Conservation (phyloP, 176 grass and related monocot genomes). For the Carex cristatella region DNA sequence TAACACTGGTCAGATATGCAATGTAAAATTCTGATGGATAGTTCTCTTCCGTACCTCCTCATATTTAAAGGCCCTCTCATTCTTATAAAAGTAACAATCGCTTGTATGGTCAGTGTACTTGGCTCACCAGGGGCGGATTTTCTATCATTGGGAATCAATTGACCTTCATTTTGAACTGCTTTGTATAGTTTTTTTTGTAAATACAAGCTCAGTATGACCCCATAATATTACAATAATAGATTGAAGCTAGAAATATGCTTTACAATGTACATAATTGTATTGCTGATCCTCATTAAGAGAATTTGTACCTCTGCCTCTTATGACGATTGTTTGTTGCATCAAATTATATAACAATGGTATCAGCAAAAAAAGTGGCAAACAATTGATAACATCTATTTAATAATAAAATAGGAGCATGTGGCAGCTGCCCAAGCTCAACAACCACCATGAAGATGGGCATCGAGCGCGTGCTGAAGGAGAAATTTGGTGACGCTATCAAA, state of each 20-base stretch:
- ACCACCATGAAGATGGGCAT: slow-evolving; percentile 98
- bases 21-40: neutral
- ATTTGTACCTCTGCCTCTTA: neutral
- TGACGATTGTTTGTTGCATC: neutral
- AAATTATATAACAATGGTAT: neutral
- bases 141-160: neutral
- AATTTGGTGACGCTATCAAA: slow-evolving; percentile 73
- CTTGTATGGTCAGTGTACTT: neutral
- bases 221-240: neutral
- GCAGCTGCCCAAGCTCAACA: slow-evolving; percentile 86
- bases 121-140: neutral
- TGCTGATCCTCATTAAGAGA: neutral
- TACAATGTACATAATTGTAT: neutral
- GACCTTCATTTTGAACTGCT: neutral
- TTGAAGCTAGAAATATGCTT: neutral
- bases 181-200: neutral
- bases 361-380: neutral
- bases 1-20: neutral
- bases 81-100: neutral
- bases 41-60: neutral
- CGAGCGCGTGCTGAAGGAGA: slow-evolving; percentile 85
- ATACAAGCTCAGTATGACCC: neutral
- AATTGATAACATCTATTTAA: slow-evolving; percentile 2
- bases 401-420: slow-evolving; percentile 55
- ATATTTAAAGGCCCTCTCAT: neutral